Evolutionary conservation across 2,329 filamentous ascomycete species (phyloP), one percentile per base, ranked within the genome.

Genomic region (Xylaria polymorpha): DNA sequence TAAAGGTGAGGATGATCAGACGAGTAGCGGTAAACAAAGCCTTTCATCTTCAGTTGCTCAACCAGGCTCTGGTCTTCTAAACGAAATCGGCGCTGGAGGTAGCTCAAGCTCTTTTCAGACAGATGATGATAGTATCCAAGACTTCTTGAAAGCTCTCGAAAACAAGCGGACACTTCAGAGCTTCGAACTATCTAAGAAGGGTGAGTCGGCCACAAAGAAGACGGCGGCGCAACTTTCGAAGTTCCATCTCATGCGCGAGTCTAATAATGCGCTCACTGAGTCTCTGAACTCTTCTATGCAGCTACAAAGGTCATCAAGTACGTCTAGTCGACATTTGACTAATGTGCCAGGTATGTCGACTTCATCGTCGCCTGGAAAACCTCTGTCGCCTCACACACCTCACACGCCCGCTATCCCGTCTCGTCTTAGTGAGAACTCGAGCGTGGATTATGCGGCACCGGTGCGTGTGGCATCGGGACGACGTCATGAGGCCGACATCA

Each of bases 401-500:
- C 94, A 98, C 77, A 97, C 94, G 0, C 96, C 96, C 4, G 94
- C 94, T 12, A 94, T 98, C 35, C 95, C 95, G 22, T 98, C 94
- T 8, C 88, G 96, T n/a, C 83, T 99, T 25, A 97, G 94, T 77
- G 94, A 96, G 71, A 94, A 97, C 77, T 96, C 93, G 61, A 93
- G 96, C 69, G 90, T 90, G 51, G 91, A 93, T 72, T 92, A 94
- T 76, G 72, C 76, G 10, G 74, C 75, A 10, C 75, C 74, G 12
- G 71, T 74, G 41, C 77, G 77, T 59, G 71, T 73, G 66, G 72
- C 77, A 46, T 63, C 76, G 69, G 58, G 76, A 72, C 18, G 74
- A 70, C 67, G 73, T 61, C 48, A 74, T 71, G 60, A 76, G 62
- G 32, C 78, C 74, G 67, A 73, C n/a, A 71, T 76, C 20, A 63